A percentile compares a stretch with the other conserved stretches of the same genome.
Evolutionary conservation across 2,329 filamentous ascomycete species (phyloP).

Genomic region (Uncinocarpus reesii): DNA sequence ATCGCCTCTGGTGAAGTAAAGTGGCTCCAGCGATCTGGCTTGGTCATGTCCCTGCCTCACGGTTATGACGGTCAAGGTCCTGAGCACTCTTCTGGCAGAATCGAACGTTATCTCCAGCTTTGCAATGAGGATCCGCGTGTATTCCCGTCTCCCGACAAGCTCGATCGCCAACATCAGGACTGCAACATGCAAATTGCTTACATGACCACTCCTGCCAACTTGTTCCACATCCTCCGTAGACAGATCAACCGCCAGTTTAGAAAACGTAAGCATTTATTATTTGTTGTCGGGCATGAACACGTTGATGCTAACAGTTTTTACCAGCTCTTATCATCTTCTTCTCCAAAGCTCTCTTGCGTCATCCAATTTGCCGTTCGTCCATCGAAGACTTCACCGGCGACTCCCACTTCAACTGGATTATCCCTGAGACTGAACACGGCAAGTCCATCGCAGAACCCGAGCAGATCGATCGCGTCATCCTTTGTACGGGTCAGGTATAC

Average conservation of each 20-base stretch:
- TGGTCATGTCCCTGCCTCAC: conserved; percentile 92
- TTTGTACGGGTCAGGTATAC: conserved; percentile 94
- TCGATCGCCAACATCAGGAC: conserved; percentile 95
- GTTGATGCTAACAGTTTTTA: conserved; percentile 16
- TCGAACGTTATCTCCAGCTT: conserved; percentile 94
- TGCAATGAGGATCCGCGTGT: conserved; percentile 94
- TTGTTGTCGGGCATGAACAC: background rate
- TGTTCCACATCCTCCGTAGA: conserved; percentile 91
- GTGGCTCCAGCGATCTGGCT: conserved; percentile 95
- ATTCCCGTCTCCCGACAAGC: conserved; percentile 78
- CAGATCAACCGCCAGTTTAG: conserved; percentile 99
- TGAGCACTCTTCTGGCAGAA: conserved; percentile 92
- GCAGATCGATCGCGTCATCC: conserved; percentile 83
- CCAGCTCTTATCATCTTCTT: conserved; percentile 92
- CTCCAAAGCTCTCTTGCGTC: conserved; percentile 90
- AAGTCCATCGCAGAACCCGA: conserved; percentile 66
- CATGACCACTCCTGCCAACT: conserved; percentile 90
- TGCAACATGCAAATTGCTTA: conserved; percentile 99
- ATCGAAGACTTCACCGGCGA: conserved; percentile 87
- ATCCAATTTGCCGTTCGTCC: conserved; percentile 78
- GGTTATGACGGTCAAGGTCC: conserved; percentile 97
- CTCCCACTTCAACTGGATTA: conserved; percentile 94
- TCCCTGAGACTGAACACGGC: conserved; percentile 77
- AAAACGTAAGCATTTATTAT: conserved; percentile 62
- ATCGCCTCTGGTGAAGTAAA: conserved; percentile 95